These are phyloP conservation scores for Cladosporium halotolerans DNA, from an alignment of 2,329 filamentous ascomycete genomes.

Conservation along the genomic window DNA sequence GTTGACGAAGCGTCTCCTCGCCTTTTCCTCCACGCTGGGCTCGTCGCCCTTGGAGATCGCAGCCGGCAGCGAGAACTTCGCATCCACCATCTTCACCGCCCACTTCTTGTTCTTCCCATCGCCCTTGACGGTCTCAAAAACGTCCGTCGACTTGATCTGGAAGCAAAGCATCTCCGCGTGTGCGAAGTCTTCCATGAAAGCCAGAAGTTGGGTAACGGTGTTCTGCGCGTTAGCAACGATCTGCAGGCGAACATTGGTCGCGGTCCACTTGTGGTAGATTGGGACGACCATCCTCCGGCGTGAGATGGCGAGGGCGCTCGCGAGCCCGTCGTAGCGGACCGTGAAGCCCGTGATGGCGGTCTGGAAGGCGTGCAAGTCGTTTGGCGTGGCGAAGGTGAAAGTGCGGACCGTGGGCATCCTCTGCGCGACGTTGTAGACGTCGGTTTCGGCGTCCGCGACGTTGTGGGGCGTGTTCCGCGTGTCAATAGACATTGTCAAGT, in stretches of 20 bases:
- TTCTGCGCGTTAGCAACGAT: conserved; percentile 61
- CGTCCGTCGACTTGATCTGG: conserved; percentile 73
- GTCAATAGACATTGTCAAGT: conserved; percentile 68
- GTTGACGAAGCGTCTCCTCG: conserved; percentile 70
- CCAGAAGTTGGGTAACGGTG: conserved; percentile 68
- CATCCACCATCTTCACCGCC: conserved; percentile 74
- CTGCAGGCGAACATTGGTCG: conserved; percentile 71
- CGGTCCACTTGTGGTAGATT: conserved; percentile 92
- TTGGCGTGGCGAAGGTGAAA: conserved; percentile 43
- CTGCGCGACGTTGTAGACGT: conserved; percentile 50
- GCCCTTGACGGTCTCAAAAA: conserved; percentile 58
- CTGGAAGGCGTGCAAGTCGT: conserved; percentile 71
- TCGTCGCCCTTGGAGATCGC: conserved; percentile 46
- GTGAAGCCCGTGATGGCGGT: conserved; percentile 71
- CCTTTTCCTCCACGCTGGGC: conserved; percentile 44
- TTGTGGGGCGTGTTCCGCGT: conserved; percentile 27
- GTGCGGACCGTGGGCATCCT: conserved; percentile 59
- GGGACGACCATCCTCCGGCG: conserved; percentile 72
- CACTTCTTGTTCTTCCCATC: conserved; percentile 49
- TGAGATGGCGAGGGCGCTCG: conserved; percentile 71
- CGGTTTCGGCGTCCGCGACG: conserved; percentile 55
- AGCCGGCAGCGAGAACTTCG: conserved; percentile 78
- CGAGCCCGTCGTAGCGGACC: conserved; percentile 52
- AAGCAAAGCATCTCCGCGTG: conserved; percentile 89
- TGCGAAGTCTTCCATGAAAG: conserved; percentile 82